Evolutionary conservation across 371 early-diverging fungal genomes (phyloP).

Genomic region (Mucor ambiguus): DNA sequence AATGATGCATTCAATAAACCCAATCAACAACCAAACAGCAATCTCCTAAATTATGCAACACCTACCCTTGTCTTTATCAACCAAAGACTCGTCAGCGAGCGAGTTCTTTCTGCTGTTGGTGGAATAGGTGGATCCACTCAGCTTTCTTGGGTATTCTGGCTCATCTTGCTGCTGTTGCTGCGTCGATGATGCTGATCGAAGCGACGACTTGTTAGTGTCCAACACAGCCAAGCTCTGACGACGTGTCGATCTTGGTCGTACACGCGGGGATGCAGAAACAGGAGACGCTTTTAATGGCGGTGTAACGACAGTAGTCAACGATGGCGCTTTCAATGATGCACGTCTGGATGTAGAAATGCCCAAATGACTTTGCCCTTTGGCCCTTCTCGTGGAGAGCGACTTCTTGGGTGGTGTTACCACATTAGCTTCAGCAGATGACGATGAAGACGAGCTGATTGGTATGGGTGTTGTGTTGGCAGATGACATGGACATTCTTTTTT

Average conservation of each 20-base stretch:
- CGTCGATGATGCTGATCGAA: neutral
- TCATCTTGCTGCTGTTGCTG: conserved; percentile 6
- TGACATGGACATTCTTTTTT: conserved; percentile 17
- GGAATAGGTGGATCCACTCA: conserved; percentile 12
- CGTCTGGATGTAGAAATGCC: conserved; percentile 18
- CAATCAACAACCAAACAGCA: neutral
- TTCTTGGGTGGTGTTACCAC: conserved; percentile 28
- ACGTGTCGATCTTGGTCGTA: conserved; percentile 22
- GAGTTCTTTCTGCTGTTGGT: conserved; percentile 26
- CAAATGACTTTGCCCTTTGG: conserved; percentile 24
- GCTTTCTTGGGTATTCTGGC: conserved; percentile 7
- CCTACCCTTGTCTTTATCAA: conserved; percentile 16
- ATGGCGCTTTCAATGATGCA: conserved; percentile 20
- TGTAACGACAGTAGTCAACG: conserved; percentile 5
- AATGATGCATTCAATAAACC: neutral
- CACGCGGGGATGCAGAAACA: conserved; percentile 27
- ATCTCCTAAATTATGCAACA: neutral
- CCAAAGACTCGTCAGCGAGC: conserved; percentile 7
- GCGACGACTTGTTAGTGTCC: neutral
- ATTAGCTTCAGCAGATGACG: conserved; percentile 18
- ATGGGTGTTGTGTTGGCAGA: conserved; percentile 23
- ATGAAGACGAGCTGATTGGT: conserved; percentile 22
- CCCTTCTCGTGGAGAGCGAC: conserved; percentile 20
- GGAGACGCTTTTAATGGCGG: conserved; percentile 20
- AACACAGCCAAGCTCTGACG: conserved; percentile 15